Evolutionary conservation across 2,329 filamentous ascomycete genomes (phyloP), one percentile per base, ranked within the genome.

Genomic region (Trichophyton simii): DNA sequence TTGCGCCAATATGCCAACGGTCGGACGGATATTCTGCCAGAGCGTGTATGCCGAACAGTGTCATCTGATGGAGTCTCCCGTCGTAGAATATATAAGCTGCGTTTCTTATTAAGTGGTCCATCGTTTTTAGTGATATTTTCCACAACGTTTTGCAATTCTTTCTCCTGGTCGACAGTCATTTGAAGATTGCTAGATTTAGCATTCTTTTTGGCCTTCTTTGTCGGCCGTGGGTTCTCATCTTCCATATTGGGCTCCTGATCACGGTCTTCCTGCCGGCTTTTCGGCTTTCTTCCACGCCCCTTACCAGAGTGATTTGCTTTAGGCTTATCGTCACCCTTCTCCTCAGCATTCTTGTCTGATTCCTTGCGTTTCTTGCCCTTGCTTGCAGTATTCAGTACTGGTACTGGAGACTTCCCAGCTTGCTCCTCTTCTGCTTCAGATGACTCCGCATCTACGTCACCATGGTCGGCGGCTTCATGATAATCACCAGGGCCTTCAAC

Each of bases 1-100:
- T 91, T 91, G 68, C 85, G 85, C 92, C 92, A 97, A 71, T 82
- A 95, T 28, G 89, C 84, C 38, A 96, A 75, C 0, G 91, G 94
- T 63, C 84, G 83, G 64, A 89, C 86, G 8, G 88, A 89, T 59
- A 84, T 83, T 61, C 94, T 84, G 1, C 90, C 91, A 11, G 87
- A 92, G 60, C 90, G 85, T n/a, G 82, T 82, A 58, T 86, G 88
- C 52, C 79, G 82, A 34, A 79, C 78, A 64, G 82, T 77, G 28
- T 75, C 77, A 60, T 84, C 79, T 0, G 76, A 72, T n/a, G 79
- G 77, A 11, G 74, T 76, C 67, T 82, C 79, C 54, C 77, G 75
- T 63, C 79, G 77, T 55, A 81, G 72, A 57, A 81, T 80, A 64
- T 79, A 77, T 2, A 80, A 69, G 52, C 79, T 78, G 62, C 76